Evolutionary conservation across 305 asterid genomes (phyloP).

Genomic region (Fraxinus sp.): DNA sequence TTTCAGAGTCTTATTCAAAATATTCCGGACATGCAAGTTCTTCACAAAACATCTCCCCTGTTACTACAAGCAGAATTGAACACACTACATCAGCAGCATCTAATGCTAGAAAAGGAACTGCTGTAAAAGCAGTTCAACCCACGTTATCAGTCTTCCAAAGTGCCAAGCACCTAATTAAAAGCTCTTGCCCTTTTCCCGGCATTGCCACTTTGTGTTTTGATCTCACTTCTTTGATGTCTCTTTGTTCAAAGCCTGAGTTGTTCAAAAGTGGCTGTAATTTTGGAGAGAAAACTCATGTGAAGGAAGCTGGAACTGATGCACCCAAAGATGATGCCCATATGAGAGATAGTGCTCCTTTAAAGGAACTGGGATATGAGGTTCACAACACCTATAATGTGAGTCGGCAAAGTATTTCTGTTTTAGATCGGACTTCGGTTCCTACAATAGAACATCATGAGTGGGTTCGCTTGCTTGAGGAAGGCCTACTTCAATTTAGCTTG

Average conservation of each 20-base stretch:
- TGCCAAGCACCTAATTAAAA: slow-evolving; percentile 62
- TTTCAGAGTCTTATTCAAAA: slow-evolving; percentile 43
- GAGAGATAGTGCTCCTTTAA: slow-evolving; percentile 32
- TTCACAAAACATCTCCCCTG: slow-evolving; percentile 31
- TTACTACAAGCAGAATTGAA: slow-evolving; percentile 26
- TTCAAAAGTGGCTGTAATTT: slow-evolving; percentile 31
- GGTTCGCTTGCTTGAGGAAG: slow-evolving; percentile 58
- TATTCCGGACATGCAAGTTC: slow-evolving; percentile 39
- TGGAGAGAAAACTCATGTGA: slow-evolving; percentile 35
- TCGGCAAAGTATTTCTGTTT: slow-evolving; percentile 30
- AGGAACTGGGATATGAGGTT: slow-evolving; percentile 37
- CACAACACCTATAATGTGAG: slow-evolving; percentile 38
- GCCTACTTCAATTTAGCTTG: slow-evolving; percentile 77
- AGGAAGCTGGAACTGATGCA: slow-evolving; percentile 39
- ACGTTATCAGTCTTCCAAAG: slow-evolving; percentile 41
- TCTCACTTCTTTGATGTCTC: slow-evolving; percentile 71
- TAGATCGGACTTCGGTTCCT: slow-evolving; percentile 35
- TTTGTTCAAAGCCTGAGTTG: slow-evolving; percentile 54
- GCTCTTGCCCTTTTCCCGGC: slow-evolving; percentile 94
- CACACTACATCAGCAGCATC: slow-evolving; percentile 29
- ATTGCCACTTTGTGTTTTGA: slow-evolving; percentile 77
- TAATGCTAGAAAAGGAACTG: slow-evolving; percentile 35
- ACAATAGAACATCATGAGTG: slow-evolving; percentile 44
- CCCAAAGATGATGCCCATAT: slow-evolving; percentile 38
- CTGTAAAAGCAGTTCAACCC: slow-evolving; percentile 33